Evolutionary conservation across 2,329 filamentous ascomycete genomes (phyloP).

Genomic region (Alternaria conjuncta): DNA sequence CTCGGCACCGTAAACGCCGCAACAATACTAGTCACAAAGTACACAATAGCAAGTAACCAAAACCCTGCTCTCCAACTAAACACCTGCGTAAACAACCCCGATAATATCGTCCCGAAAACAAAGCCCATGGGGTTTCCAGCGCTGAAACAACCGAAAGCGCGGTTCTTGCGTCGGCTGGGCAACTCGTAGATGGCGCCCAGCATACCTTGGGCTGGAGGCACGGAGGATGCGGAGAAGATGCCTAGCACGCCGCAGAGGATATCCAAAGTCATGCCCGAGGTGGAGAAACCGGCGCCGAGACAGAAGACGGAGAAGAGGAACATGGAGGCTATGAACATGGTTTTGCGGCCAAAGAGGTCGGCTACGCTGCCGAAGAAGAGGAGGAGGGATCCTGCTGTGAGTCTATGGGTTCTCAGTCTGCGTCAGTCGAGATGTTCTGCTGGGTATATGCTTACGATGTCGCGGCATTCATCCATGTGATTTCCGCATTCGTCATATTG

Average conservation of each 20-base stretch:
- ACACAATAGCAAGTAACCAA: conserved; percentile 68
- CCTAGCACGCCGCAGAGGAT: conserved; percentile 69
- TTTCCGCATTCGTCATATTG: conserved; percentile 68
- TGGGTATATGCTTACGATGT: conserved; percentile 54
- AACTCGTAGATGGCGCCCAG: conserved; percentile 68
- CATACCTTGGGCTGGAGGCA: conserved; percentile 69
- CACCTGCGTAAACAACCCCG: conserved; percentile 66
- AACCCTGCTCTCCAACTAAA: conserved; percentile 70
- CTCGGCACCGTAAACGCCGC: conserved; percentile 68
- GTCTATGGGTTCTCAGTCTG: conserved; percentile 41
- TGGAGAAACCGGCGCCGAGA: conserved; percentile 66
- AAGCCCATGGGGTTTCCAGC: conserved; percentile 65
- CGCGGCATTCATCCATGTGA: conserved; percentile 72
- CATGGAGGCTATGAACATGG: conserved; percentile 66
- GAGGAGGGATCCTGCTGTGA: conserved; percentile 69
- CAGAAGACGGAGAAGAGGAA: conserved; percentile 64
- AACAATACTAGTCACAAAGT: conserved; percentile 63
- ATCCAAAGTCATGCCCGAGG: conserved; percentile 65
- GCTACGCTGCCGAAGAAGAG: conserved; percentile 70
- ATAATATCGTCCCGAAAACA: conserved; percentile 65
- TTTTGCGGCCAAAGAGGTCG: conserved; percentile 69
- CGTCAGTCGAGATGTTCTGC: neutral
- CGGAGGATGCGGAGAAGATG: conserved; percentile 67
- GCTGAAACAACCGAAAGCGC: conserved; percentile 68
- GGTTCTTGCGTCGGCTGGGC: conserved; percentile 68